Evolutionary conservation across 2,329 filamentous ascomycete genomes (phyloP).

Genomic region (Clarireedia homoeocarpa): DNA sequence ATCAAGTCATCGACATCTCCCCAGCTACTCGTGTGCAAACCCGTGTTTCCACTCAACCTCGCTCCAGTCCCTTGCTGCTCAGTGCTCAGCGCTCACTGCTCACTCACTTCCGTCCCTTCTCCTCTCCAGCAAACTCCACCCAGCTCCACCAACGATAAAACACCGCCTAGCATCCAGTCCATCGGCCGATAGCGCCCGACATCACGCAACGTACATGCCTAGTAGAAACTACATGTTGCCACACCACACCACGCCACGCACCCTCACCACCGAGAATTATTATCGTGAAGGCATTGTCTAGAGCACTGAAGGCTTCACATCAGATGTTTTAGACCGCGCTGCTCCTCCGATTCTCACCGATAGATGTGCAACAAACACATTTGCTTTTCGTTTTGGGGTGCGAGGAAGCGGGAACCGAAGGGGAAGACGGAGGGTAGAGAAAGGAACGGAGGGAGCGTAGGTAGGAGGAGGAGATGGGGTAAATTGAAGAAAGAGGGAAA

Average conservation of each 20-base stretch:
- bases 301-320: neutral
- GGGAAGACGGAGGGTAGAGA: neutral
- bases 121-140: no score
- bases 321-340: neutral
- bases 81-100: no score
- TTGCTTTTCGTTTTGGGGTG: neutral
- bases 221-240: neutral
- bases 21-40: no score
- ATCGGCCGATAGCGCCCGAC: neutral
- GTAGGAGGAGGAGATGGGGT: neutral
- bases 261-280: neutral
- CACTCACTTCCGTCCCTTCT: no score
- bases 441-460: neutral
- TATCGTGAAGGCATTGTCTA: neutral
- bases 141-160: no score
- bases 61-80: no score
- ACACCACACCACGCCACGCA: neutral
- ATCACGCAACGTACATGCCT: neutral
- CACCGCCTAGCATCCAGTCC: no score
- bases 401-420: neutral
- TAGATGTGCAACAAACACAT: neutral
- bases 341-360: neutral
- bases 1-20: no score
- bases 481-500: no score
- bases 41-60: no score